Base-by-base conservation (phyloP, 805 yeast genomes). In the Saturnispora ahearnii region DNA sequence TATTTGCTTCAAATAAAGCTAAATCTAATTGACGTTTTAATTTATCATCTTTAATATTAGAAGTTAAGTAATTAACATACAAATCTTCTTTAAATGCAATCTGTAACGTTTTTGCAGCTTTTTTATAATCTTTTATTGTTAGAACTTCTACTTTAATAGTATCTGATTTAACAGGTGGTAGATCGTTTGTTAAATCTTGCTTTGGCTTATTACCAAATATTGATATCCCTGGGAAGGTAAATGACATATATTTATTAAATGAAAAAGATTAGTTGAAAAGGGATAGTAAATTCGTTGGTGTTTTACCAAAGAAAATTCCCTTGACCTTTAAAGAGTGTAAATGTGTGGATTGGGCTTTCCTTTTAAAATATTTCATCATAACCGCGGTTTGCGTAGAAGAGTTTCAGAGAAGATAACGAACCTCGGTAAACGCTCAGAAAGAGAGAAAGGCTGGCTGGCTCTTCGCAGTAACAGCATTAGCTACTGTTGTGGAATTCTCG, bases 81-180 rank as follows among this genome's bases (percentile, higher is more conserved):
- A 77, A 72, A 60, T 79, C 84, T 46, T 75, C 73, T 55, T 71
- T 73, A 58, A 79, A 79, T 4, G 81, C 77, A 48, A 75, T 63
- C 48, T 71, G 70, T 48, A 79, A 66, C 7, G 82, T 77, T 51
- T 69, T 69, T 24, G 82, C 82, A 28, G 80, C 80, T 51, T 78
- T 70, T 52, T 72, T 74, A 56, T 76, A 79, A 55, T 78, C 82
- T 44, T 65, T 60, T 15, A 65, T 55, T 4, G 58, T 58, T 13
- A 67, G 59, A 7, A 66, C 66, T 51, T 65, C 69, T n/a, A 64
- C 67, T 4, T 40, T 48, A 2, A 51, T 36, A 33, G 49, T 43
- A 28, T 53, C 56, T 21, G 34, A 42, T 11, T 49, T 52, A 22
- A 50, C 53, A 5, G 49, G 44, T 4, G 51, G 51, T 12, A 48